Percentiles rank a stretch among this genome's conserved stretches.
These are phyloP conservation scores for Blastomyces emzantsi DNA, from an alignment of 2,329 filamentous ascomycete genomes.

Conservation along the genomic window DNA sequence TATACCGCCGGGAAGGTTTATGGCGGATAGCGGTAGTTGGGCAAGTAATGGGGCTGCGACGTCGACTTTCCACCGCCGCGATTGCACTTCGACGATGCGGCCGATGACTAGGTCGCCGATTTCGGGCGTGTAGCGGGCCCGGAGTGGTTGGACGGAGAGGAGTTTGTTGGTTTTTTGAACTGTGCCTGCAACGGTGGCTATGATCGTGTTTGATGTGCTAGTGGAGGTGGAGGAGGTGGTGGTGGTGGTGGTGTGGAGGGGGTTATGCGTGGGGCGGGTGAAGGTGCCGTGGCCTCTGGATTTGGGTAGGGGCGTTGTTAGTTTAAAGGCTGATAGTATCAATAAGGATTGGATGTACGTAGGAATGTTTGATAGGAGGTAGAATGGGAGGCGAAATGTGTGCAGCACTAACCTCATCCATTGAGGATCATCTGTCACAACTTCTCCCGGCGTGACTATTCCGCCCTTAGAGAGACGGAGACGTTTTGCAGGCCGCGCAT, in stretches of 20 bases:
- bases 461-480: conserved; percentile 23
- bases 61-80: conserved; percentile 88
- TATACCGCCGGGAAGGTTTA: conserved; percentile 92
- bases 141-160: conserved; percentile 79
- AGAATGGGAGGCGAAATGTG: neutral
- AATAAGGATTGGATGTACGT: too few relatives aligned
- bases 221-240: conserved; percentile 32
- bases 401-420: conserved; percentile 62
- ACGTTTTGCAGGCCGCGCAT: conserved; percentile 26
- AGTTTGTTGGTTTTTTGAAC: conserved; percentile 94
- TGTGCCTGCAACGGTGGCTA: conserved; percentile 82
- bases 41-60: conserved; percentile 82
- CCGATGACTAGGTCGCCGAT: conserved; percentile 95
- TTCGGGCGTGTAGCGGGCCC: conserved; percentile 87
- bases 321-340: neutral
- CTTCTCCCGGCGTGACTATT: conserved; percentile 76
- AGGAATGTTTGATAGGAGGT: neutral
- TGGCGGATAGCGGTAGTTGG: conserved; percentile 72
- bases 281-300: conserved; percentile 86
- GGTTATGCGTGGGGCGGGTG: conserved; percentile 45
- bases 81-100: conserved; percentile 89
- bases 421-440: conserved; percentile 78
- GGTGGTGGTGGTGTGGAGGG: conserved; percentile 39
- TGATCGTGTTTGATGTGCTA: conserved; percentile 53
- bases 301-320: conserved; percentile 9